Percentiles rank a stretch among this genome's conserved stretches.
Conservation (phyloP, 2,329 filamentous ascomycete species). For the Cladophialophora carrionii region DNA sequence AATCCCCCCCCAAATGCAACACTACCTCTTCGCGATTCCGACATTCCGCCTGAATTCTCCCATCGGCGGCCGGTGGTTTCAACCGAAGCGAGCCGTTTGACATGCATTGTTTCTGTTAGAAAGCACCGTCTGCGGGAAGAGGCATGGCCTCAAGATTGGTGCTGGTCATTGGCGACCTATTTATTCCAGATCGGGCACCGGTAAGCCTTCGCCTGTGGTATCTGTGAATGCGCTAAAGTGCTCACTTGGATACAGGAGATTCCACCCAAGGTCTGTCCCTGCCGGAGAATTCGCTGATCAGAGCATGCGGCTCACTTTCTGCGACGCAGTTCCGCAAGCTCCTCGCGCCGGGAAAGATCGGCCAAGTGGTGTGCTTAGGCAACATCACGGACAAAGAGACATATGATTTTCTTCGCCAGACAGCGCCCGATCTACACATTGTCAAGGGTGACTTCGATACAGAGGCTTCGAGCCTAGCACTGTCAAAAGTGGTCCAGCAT, state of each 20-base stretch:
- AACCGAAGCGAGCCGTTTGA: slow-evolving; percentile 11
- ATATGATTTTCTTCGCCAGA: slow-evolving; percentile 76
- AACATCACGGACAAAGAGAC: slow-evolving; percentile 79
- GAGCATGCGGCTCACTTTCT: slow-evolving; percentile 17
- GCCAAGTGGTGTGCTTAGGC: slow-evolving; percentile 77
- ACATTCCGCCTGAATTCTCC: slow-evolving; percentile 9
- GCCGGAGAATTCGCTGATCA: slow-evolving; percentile 3
- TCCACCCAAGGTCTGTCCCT: slow-evolving; percentile 73
- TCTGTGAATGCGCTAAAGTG: neutral
- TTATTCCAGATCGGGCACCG: slow-evolving; percentile 88
- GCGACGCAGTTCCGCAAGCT: slow-evolving; percentile 75
- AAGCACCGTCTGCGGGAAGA: slow-evolving; percentile 20
- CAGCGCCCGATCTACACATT: slow-evolving; percentile 72
- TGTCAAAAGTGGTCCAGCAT: slow-evolving; percentile 72
- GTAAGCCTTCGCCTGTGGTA: slow-evolving; percentile 50
- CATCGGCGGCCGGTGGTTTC: slow-evolving; percentile 3
- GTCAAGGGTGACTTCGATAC: slow-evolving; percentile 73
- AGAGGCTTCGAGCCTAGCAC: slow-evolving; percentile 65
- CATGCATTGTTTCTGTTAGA: slow-evolving; percentile 25
- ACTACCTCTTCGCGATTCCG: slow-evolving; percentile 1
- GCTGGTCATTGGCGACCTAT: slow-evolving; percentile 87
- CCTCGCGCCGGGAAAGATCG: slow-evolving; percentile 79
- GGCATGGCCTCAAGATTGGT: slow-evolving; percentile 81
- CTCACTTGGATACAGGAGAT: slow-evolving; percentile 62
- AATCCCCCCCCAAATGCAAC: slow-evolving; percentile 3